A percentile compares a stretch with the other conserved stretches of the same genome.
Evolutionary conservation across 225 moss, liverwort and hornwort species (phyloP).

Genomic region (Takakia lepidozioides): DNA sequence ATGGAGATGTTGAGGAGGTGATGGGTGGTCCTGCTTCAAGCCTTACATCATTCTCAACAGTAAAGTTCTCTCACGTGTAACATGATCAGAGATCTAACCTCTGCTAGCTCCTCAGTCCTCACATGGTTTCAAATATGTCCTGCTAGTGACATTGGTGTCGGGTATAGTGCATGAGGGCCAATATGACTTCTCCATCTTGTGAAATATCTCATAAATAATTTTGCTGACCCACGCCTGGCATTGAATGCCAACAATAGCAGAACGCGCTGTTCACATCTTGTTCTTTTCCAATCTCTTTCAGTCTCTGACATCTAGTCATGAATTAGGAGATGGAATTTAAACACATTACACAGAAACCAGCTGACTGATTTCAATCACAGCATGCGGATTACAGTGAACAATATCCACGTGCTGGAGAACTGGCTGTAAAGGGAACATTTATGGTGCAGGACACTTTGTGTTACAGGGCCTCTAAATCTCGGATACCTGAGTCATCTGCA

Average conservation of each 20-base stretch:
- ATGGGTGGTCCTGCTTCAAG: slow-evolving; percentile 50
- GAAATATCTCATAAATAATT: too few relatives aligned
- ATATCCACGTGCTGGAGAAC: too few relatives aligned
- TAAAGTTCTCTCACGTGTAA: slow-evolving; percentile 19
- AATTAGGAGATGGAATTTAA: background rate
- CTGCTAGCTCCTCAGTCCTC: background rate
- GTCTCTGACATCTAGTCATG: too few relatives aligned
- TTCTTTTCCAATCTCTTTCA: too few relatives aligned
- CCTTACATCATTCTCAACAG: slow-evolving; percentile 46
- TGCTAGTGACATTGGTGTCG: background rate
- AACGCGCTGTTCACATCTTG: too few relatives aligned
- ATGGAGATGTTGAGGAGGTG: slow-evolving; percentile 90
- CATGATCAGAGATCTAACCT: too few relatives aligned
- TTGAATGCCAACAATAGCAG: too few relatives aligned
- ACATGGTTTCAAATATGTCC: background rate
- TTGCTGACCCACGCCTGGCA: too few relatives aligned
- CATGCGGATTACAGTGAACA: too few relatives aligned
- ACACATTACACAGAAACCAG: background rate
- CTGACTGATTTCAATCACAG: background rate
- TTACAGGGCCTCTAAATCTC: slow-evolving; percentile 72
- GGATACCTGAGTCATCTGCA: slow-evolving; percentile 77
- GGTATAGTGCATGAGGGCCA: background rate
- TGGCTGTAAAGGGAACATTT: too few relatives aligned
- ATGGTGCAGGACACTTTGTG: slow-evolving; percentile 51
- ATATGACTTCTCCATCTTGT: too few relatives aligned